Percentiles rank a stretch among this genome's conserved stretches.
Evolutionary conservation across 441 rosid species (phyloP).

Genomic region (Brassica balearica): DNA sequence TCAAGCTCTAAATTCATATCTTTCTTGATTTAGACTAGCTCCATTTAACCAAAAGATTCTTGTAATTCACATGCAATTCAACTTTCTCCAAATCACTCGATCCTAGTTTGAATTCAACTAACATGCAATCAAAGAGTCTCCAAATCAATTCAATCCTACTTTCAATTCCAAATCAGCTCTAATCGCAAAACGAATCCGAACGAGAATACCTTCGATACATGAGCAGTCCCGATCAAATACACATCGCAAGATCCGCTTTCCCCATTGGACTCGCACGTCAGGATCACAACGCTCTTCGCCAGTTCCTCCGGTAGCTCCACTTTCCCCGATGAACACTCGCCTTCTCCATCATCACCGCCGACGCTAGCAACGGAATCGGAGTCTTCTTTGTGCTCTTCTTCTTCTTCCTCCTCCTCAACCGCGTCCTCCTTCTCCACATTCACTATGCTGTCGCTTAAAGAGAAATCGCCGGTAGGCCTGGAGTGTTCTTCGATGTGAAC

Average conservation of each 20-base stretch:
- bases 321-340: slow-evolving; percentile 42
- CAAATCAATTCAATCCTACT: neutral
- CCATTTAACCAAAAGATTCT: no score
- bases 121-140: no score
- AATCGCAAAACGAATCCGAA: no score
- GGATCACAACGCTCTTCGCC: slow-evolving; percentile 64
- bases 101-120: neutral
- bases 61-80: no score
- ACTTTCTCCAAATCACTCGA: neutral
- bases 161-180: neutral
- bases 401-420: slow-evolving; percentile 34
- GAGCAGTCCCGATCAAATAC: slow-evolving; percentile 91
- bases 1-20: no score
- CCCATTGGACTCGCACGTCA: slow-evolving; percentile 72
- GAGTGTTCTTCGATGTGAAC: slow-evolving; percentile 81
- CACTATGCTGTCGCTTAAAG: slow-evolving; percentile 83
- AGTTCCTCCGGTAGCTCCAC: slow-evolving; percentile 74
- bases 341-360: neutral
- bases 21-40: no score
- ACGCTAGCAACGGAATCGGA: slow-evolving; percentile 40
- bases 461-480: slow-evolving; percentile 47
- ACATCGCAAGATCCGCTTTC: slow-evolving; percentile 86
- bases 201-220: slow-evolving; percentile 78
- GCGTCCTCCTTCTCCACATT: slow-evolving; percentile 61
- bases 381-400: slow-evolving; percentile 31